These are phyloP conservation scores for Zygoascus flipseniorum DNA, from an alignment of 805 yeast species.

Conservation along the genomic window DNA sequence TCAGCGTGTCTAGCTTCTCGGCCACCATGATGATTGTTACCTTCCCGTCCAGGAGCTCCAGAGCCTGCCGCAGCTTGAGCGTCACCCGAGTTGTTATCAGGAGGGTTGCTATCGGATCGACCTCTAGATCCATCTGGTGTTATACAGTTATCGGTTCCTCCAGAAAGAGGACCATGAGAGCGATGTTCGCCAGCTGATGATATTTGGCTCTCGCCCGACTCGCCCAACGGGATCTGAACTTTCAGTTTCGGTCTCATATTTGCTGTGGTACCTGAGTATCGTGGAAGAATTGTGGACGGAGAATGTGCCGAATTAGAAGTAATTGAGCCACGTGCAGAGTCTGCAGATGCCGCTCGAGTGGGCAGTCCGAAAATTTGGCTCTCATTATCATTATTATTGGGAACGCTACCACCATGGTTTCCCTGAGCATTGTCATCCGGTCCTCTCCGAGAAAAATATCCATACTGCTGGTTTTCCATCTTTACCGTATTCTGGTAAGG, in stretches of 20 bases:
- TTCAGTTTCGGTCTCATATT: conserved; percentile 29
- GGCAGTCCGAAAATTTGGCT: background rate
- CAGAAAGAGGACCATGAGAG: background rate
- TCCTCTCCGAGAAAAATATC: background rate
- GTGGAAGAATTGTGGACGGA: background rate
- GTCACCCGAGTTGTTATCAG: background rate
- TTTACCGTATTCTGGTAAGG: background rate
- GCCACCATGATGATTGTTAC: conserved; percentile 4
- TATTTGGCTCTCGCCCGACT: conserved; percentile 12
- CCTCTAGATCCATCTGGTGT: background rate
- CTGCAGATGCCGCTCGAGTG: background rate
- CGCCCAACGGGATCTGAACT: conserved; percentile 30
- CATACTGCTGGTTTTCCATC: background rate
- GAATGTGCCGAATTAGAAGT: background rate
- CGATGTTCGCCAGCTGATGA: background rate
- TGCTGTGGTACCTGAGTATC: background rate
- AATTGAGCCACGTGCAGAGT: background rate
- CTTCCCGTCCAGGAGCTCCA: background rate
- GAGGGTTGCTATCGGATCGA: background rate
- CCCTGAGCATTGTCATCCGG: conserved; percentile 3
- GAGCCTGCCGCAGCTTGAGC: background rate
- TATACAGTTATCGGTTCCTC: background rate
- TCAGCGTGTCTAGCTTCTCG: background rate
- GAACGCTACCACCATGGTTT: background rate
- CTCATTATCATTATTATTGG: background rate